Evolutionary conservation across 2,329 filamentous ascomycete species (phyloP), one percentile per base, ranked within the genome.

Genomic region (Sporothrix brasiliensis): DNA sequence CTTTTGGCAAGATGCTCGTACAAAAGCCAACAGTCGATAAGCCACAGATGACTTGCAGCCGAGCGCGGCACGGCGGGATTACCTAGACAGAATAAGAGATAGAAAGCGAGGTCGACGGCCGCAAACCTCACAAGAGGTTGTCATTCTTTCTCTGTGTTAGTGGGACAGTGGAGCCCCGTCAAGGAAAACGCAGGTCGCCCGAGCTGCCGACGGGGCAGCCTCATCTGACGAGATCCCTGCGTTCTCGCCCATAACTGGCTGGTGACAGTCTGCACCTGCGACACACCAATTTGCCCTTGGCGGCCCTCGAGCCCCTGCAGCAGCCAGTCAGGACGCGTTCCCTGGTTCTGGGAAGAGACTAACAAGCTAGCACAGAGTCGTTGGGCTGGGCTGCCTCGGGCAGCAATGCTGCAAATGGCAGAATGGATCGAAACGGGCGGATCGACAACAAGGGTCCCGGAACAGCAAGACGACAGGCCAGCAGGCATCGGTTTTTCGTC

Each of bases 321-420:
- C 60, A 60, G 52, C 69, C 69, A 70, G 21, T 70, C 68, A 69
- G 56, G 63, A 49, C 49, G 13, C 68, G 68, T 69, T 30, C 56
- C 68, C 47, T 49, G 47, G 56, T 30, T 50, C 44, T 69, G 68
- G 56, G 30, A 44, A 49, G 19, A 24, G 19, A 16, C 58, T 14
- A 65, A 65, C 11, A 44, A 44, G 14, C 11, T 16, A 16, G 41
- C 41, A 44, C 14, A 41, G 21, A 44, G 27, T 27, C 5, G 50
- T 27, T 39, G n/a, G 19, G 34, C 53, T 44, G 24, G 50, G 21
- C 21, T 56, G 52, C 49, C 50, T 67, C 50, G 49, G 27, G 27
- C 65, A 27, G 52, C 50, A 47, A 65, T 19, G 34, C 34, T 13
- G 41, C 41, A 13, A 44, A 44, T 13, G 41, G 11, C 11, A 44